Base-by-base conservation (phyloP, 495 filamentous ascomycete genomes). In the Pyronema domesticum region DNA sequence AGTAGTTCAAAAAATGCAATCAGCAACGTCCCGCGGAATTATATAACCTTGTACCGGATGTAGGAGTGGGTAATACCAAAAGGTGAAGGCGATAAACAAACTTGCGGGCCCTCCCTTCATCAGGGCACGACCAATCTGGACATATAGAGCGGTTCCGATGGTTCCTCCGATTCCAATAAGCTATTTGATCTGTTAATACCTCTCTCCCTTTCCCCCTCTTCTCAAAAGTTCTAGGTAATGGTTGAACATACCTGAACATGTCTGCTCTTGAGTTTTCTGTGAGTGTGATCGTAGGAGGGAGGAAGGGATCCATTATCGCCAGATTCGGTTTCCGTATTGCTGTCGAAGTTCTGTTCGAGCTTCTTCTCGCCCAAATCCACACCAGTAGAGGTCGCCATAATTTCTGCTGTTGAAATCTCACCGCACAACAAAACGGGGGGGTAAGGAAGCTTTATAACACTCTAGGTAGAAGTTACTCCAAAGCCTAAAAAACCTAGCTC, bases 131-230 rank as follows among this genome's bases (percentile, higher is more conserved):
- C 85, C 86, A 52, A 91, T 87, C 57, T 81, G 77, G 19, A 87
- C 80, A 67, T 80, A 87, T 9, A 87, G 69, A 1, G 76, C 83
- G n/a, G 84, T 87, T n/a, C 84, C 83, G 62, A 86, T 87, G 36
- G 78, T 80, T 36, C 83, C 83, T 37, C 83, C 83, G 58, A 86
- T 80, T 40, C 79, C 82, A 51, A 86, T 86, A 53, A 88, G 68
- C 59, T 85, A 36, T 8, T 9, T 35, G 1, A 35, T 34, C 11
- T 42, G 39, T 13, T 44, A 64, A 71, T 7, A 73, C 34, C 66
- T 64, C 15, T 64, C 61, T 9, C 51, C 62, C 33, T 42, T 57
- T 23, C 65, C 67, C 55, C 8, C 5, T 7, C 19, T 53, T 18
- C 10, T 37, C 19, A 30, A n/a, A 13, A 13, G 13, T 3, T 33